A percentile compares a stretch with the other conserved stretches of the same genome.
Evolutionary conservation across 2,329 filamentous ascomycete species (phyloP).

Genomic region (Colletotrichum sp.): DNA sequence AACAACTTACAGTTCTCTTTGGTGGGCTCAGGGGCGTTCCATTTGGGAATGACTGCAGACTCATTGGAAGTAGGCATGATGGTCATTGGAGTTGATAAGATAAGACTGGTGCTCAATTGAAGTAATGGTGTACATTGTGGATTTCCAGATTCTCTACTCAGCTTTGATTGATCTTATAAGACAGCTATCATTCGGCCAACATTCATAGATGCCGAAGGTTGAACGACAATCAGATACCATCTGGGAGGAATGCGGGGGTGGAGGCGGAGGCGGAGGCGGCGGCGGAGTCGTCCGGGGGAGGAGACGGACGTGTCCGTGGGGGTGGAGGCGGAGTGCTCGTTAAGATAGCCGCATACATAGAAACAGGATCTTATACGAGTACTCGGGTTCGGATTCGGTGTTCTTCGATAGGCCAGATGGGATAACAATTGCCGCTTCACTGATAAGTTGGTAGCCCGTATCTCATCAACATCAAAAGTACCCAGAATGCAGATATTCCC

Average conservation of each 20-base stretch:
- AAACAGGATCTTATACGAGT: not conserved
- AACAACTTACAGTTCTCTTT: not conserved
- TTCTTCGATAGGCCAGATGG: not conserved
- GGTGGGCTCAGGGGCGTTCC: not conserved
- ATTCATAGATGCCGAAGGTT: not conserved
- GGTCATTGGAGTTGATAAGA: not conserved
- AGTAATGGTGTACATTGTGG: not conserved
- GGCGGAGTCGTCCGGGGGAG: not conserved
- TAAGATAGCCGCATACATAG: not conserved
- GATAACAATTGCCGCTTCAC: not conserved
- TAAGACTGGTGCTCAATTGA: not conserved
- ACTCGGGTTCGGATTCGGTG: not conserved
- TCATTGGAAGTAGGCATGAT: not conserved
- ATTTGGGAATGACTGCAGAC: not conserved
- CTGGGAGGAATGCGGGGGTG: not conserved
- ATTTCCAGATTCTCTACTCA: not conserved
- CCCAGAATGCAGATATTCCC: not conserved
- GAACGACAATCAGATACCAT: not conserved
- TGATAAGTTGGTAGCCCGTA: not conserved
- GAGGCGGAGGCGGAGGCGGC: not conserved
- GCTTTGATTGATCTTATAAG: not conserved
- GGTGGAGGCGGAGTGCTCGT: not conserved
- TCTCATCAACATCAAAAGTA: not conserved
- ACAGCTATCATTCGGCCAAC: not conserved
- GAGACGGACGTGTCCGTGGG: not conserved